Evolutionary conservation across 495 filamentous ascomycete species (phyloP), one percentile per base, ranked within the genome.

Genomic region (Aspergillus nanangensis): DNA sequence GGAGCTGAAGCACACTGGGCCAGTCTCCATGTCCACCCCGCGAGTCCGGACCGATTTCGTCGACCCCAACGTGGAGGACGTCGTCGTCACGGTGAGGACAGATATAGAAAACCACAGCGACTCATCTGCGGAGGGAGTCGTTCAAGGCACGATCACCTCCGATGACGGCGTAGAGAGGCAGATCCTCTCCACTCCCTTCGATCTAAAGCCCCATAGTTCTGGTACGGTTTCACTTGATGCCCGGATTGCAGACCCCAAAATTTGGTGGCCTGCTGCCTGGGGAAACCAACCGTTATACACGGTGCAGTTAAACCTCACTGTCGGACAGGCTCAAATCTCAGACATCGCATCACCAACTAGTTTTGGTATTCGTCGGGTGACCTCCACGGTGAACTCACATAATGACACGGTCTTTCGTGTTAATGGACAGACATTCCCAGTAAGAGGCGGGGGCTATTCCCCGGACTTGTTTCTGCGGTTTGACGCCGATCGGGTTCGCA

Each of bases 221-320:
- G 57, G 68, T 3, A 68, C 64, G 3, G 49, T 78, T 1, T 53
- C 58, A 1, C 53, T 70, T 1, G 59, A 59, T 4, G 51, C 73
- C 3, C 24, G 74, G 13, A 63, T 81, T 0, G 41, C 63, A 3
- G 68, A 78, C 20, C 82, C 87, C 2, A 60, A 76, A 15, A 70
- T 93, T 17, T 95, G 89, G 89, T 90, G 83, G 67, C 87, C 89
- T 11, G 66, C 77, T n/a, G 65, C 75, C 5, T 90, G 89, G 70
- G 89, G 89, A 21, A 60, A 75, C 41, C 88, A 91, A 50, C 82
- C 83, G 0, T 64, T 92, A 9, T 93, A 92, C 56, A 73, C 57
- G 56, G 37, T 80, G 61, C 42, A 62, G 3, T 41, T 78, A 5
- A 66, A 66, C 8, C 61, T 66, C 3, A 58, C 62, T 3, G 47